Evolutionary conservation across 345 rosid genomes (phyloP).

Genomic region (Hypericum androsaemum): DNA sequence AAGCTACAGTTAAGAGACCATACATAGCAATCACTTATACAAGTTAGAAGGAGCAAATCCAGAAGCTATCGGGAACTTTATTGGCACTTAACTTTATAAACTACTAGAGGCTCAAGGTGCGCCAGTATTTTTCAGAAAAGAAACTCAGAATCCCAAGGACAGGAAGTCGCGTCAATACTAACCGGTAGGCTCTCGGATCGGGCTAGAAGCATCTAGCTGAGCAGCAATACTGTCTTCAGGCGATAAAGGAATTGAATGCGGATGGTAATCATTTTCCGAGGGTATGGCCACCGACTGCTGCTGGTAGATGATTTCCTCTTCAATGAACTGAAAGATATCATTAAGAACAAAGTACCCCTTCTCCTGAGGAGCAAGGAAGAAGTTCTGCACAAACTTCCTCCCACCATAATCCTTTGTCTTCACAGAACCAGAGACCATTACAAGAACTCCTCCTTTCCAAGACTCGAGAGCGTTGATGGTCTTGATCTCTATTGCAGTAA

Average conservation of each 20-base stretch:
- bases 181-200: conserved; percentile 33
- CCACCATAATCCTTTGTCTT: conserved; percentile 54
- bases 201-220: conserved; percentile 37
- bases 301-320: conserved; percentile 38
- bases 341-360: conserved; percentile 84
- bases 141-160: not conserved
- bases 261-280: too few species aligned
- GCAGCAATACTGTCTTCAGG: conserved; percentile 37
- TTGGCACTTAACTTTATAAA: too few species aligned
- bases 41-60: too few species aligned
- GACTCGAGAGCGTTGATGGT: conserved; percentile 80
- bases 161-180: not conserved
- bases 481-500: conserved; percentile 84
- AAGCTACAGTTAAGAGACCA: too few species aligned
- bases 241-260: too few species aligned
- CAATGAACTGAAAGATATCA: conserved; percentile 75
- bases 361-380: conserved; percentile 94
- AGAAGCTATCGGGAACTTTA: too few species aligned
- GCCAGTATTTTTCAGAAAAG: too few species aligned
- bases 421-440: conserved; percentile 79
- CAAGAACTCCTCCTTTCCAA: conserved; percentile 75
- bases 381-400: conserved; percentile 74
- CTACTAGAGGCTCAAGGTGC: too few species aligned
- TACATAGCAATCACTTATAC: too few species aligned
- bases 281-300: not conserved